Evolutionary conservation across 371 early-diverging fungal genomes (phyloP).

Genomic region (Capillidium rhysosporum): DNA sequence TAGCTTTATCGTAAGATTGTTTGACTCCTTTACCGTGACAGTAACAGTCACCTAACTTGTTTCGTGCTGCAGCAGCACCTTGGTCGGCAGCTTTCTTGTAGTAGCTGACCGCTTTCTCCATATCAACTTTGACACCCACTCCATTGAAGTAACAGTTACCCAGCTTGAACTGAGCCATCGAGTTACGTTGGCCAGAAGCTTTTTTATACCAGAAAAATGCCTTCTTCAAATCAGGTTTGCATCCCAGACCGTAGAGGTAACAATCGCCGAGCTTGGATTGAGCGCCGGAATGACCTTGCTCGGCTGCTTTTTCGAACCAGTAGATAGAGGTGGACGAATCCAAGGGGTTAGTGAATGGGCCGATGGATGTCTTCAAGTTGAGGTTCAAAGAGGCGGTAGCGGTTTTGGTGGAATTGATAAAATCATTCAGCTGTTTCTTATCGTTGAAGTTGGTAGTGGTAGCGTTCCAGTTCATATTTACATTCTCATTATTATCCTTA

Average conservation of each 20-base stretch:
- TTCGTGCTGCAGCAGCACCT: conserved; percentile 55
- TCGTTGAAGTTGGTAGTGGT: conserved; percentile 49
- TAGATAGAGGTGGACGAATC: conserved; percentile 36
- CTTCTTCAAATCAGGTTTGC: conserved; percentile 28
- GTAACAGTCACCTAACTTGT: conserved; percentile 53
- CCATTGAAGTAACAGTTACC: conserved; percentile 69
- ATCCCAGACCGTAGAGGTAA: conserved; percentile 73
- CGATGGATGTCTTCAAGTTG: conserved; percentile 48
- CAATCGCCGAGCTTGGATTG: conserved; percentile 74
- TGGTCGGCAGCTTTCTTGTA: conserved; percentile 10
- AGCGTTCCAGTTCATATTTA: conserved; percentile 50
- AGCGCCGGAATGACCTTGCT: conserved; percentile 49
- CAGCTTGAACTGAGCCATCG: conserved; percentile 57
- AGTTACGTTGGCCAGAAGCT: conserved; percentile 33
- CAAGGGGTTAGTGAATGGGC: conserved; percentile 48
- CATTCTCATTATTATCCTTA: conserved; percentile 22
- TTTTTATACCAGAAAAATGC: conserved; percentile 66
- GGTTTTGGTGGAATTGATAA: conserved; percentile 33
- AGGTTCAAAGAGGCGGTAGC: conserved; percentile 58
- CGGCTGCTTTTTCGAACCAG: conserved; percentile 42
- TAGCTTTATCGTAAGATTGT: conserved; percentile 29
- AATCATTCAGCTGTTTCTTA: conserved; percentile 22
- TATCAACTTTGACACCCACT: conserved; percentile 34
- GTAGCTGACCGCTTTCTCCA: conserved; percentile 36
- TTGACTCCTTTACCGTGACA: conserved; percentile 56